phyloP scores from a whole-genome alignment of 2,329 filamentous ascomycete genomes.

The Aspergillus sp. region DNA sequence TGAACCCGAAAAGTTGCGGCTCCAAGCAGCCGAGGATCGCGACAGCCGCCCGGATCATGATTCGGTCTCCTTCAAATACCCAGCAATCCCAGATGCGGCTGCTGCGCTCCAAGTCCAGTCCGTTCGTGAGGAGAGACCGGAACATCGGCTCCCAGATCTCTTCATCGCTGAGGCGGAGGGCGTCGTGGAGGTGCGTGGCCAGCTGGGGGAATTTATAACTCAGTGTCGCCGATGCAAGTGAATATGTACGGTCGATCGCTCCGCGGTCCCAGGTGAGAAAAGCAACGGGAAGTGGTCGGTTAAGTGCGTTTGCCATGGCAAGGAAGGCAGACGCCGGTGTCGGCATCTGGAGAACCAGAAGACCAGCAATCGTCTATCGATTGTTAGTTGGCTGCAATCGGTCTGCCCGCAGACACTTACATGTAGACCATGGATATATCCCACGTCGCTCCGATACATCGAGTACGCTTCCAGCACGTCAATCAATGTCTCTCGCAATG shows the following conservation, averaged over 20 bases:
- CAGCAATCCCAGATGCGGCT: slow-evolving; percentile 53
- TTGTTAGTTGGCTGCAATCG: too few relatives aligned
- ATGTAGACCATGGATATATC: slow-evolving; percentile 51
- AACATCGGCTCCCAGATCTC: slow-evolving; percentile 47
- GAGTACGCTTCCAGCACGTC: slow-evolving; percentile 54
- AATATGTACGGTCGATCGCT: slow-evolving; percentile 48
- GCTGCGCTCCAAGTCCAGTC: slow-evolving; percentile 44
- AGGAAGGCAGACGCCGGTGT: slow-evolving; percentile 47
- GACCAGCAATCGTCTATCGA: slow-evolving; percentile 44
- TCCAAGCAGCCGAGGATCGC: slow-evolving; percentile 36
- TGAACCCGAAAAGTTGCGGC: slow-evolving; percentile 32
- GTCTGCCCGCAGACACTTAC: too few relatives aligned
- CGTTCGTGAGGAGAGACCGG: slow-evolving; percentile 43
- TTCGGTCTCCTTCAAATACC: slow-evolving; percentile 50
- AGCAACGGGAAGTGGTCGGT: slow-evolving; percentile 51
- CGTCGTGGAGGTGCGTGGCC: slow-evolving; percentile 42
- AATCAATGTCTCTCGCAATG: slow-evolving; percentile 46
- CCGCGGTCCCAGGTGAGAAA: slow-evolving; percentile 50
- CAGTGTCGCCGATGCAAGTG: slow-evolving; percentile 46
- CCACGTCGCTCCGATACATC: slow-evolving; percentile 55
- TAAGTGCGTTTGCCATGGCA: slow-evolving; percentile 51
- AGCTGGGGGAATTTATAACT: slow-evolving; percentile 50
- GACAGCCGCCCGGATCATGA: slow-evolving; percentile 37
- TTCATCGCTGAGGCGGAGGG: slow-evolving; percentile 29
- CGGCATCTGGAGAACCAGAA: slow-evolving; percentile 49